Base-by-base conservation (phyloP, 768 basidiomycete species). In the Trametes cinnabarina region DNA sequence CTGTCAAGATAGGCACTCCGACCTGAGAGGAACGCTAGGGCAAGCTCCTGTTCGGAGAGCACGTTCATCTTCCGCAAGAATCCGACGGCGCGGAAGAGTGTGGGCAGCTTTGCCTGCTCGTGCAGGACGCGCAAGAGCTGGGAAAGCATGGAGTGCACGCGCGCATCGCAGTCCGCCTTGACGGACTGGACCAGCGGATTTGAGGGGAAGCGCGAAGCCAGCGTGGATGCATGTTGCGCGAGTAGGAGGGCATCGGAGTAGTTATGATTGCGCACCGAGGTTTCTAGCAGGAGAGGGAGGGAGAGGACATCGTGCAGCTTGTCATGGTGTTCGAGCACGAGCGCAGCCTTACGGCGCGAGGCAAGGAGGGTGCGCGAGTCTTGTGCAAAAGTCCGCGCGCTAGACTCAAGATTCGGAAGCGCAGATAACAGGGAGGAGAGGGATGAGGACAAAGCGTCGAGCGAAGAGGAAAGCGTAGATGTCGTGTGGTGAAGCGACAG, bases 301-400 rank as follows among this genome's bases (percentile, higher is more conserved):
- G 97, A 94, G 55, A 98, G 83, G 34, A 98, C 74, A 71, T 98
- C 94, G 62, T 90, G 82, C 58, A 98, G 82, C 72, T 94, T 94
- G 71, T 96, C 93, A 68, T 94, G 90, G 65, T 96, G 91, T 65
- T 98, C 95, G 58, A 94, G 82, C n/a, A 98, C 92, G 48, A 90
- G 77, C 30, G 85, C 79, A 0, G 92, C 92, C 62, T 87, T 87
- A 57, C 82, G 78, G 35, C 95, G 81, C 50, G 90, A 86, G 47
- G 79, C 76, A 50, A 93, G 82, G n/a, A 94, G 82, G 20, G 78
- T 70, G 46, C 89, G 86, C n/a, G 87, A 90, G 58, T 83, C 80
- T 23, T 82, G 79, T 48, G 85, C 79, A 79, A 95, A 97, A 23
- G 79, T 76, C 9, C 79, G 79, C 41, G 92, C 85, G 57, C 83